Evolutionary conservation across 768 basidiomycete species (phyloP).

Genomic region (Kwoniella newhampshirensis): DNA sequence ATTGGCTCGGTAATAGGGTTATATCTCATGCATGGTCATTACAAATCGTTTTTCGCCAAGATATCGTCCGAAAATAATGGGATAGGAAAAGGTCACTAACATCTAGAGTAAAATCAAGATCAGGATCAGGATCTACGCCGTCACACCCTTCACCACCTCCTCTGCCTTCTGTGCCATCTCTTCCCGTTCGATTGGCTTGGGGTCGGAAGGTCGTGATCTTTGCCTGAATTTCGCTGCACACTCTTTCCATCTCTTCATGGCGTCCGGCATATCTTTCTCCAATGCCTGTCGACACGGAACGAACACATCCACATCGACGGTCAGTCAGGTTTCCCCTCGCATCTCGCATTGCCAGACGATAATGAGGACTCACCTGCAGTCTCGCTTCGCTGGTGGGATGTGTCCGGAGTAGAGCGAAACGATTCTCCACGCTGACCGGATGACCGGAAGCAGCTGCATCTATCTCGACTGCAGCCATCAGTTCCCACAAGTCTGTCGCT

Average conservation of each 20-base stretch:
- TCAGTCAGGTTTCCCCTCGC: background rate
- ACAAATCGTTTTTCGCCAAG: too few species aligned
- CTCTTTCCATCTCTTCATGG: constrained; percentile 39
- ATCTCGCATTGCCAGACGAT: background rate
- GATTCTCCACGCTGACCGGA: constrained; percentile 47
- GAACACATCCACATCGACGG: background rate
- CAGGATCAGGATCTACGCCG: background rate
- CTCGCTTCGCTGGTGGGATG: constrained; percentile 56
- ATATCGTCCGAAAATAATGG: too few species aligned
- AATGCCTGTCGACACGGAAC: constrained; percentile 19
- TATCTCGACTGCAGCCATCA: constrained; percentile 56
- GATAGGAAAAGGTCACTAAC: too few species aligned
- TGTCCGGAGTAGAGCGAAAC: constrained; percentile 54
- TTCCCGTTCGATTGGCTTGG: background rate
- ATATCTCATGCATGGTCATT: too few species aligned
- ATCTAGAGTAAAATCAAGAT: background rate
- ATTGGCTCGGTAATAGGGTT: too few species aligned
- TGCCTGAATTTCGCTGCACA: background rate
- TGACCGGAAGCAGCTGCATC: constrained; percentile 50
- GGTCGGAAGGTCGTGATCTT: background rate
- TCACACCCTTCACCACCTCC: background rate
- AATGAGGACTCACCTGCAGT: constrained; percentile 37
- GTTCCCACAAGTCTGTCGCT: constrained; percentile 56
- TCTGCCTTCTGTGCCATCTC: background rate
- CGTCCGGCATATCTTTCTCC: constrained; percentile 36